Evolutionary conservation across 352 stramenopile genomes (phyloP).

Genomic region (Phytophthora citrophthora): DNA sequence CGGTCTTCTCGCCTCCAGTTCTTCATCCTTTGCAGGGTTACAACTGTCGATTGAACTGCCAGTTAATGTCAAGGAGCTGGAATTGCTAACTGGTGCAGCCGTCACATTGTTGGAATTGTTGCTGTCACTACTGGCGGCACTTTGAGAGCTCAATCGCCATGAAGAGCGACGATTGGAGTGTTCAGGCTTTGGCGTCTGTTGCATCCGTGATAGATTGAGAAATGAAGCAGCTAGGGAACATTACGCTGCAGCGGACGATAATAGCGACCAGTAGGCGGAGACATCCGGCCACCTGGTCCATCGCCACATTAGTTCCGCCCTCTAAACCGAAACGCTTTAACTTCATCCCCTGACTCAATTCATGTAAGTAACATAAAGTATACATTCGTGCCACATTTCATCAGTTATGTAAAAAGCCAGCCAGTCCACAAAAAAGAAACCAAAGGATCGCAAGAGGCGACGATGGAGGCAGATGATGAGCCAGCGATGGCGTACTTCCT

Average conservation of each 20-base stretch:
- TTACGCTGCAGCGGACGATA: conserved; percentile 23
- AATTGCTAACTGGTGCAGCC: conserved; percentile 35
- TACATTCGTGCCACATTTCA: conserved; percentile 14
- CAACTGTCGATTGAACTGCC: conserved; percentile 22
- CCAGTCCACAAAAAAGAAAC: conserved; percentile 10
- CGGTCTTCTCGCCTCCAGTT: conserved; percentile 12
- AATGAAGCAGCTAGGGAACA: conserved; percentile 7
- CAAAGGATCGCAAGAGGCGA: conserved; percentile 8
- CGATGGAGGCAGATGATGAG: conserved; percentile 63
- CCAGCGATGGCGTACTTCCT: conserved; percentile 82
- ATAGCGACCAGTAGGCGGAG: conserved; percentile 27
- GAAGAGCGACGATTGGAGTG: conserved; percentile 6
- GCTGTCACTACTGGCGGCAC: conserved; percentile 31
- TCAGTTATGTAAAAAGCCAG: conserved; percentile 11
- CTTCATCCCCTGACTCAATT: too few relatives aligned
- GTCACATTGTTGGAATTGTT: conserved; percentile 18
- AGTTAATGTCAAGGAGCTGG: conserved; percentile 26
- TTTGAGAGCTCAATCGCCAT: conserved; percentile 23
- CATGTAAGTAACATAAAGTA: conserved; percentile 4
- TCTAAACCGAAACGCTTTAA: too few relatives aligned
- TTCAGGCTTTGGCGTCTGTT: conserved; percentile 13
- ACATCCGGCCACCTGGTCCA: conserved; percentile 14
- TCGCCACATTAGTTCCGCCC: too few relatives aligned
- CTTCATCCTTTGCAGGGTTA: conserved; percentile 8
- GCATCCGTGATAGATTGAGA: conserved; percentile 23